Evolutionary conservation across 1,284 basidiomycete genomes (phyloP), one percentile per base, ranked within the genome.

Genomic region (Amylostereum areolatum): DNA sequence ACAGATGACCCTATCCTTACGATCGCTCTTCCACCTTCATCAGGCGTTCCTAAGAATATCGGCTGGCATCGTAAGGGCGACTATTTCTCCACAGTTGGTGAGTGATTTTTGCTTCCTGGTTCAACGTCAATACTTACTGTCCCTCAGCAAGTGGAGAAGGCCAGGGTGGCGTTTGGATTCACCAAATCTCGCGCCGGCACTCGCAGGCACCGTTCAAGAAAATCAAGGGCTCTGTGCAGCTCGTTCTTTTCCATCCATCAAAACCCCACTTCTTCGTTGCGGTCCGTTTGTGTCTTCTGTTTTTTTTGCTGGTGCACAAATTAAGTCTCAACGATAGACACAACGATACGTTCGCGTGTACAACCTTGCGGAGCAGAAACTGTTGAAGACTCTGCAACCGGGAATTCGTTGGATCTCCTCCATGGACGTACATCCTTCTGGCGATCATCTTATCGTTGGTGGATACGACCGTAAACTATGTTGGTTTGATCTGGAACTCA

Each of bases 401-500:
- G 96, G 96, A 47, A 89, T 96, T 59, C 87, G 83, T 66, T 99
- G 96, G 96, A 97, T 99, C 62, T 96, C 92, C 32, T 90, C 83
- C 7, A 84, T 99, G 81, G 94, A 97, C 65, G 80, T 99, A 24
- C 97, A 99, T 68, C 92, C 96, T 5, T 85, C 85, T 46, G 94
- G 94, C 37, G 94, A 98, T 62, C 94, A 99, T 72, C 72, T 99
- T 54, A 90, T 99, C 57, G 89, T 99, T 40, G 97, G 97, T 52
- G 90, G 90, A 47, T 99, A 99, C 69, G 97, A 99, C 72, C 88
- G 92, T 59, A 96, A 97, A 67, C 73, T 99, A 12, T 94, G 92
- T 62, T 99, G 97, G 97, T 99, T 99, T 68, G 97, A 99, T 72
- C 74, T 99, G 52, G 97, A 99, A 63, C 81, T 99, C 48, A 90